Evolutionary conservation across 2,329 filamentous ascomycete species (phyloP).

Genomic region (Curvularia sp.): DNA sequence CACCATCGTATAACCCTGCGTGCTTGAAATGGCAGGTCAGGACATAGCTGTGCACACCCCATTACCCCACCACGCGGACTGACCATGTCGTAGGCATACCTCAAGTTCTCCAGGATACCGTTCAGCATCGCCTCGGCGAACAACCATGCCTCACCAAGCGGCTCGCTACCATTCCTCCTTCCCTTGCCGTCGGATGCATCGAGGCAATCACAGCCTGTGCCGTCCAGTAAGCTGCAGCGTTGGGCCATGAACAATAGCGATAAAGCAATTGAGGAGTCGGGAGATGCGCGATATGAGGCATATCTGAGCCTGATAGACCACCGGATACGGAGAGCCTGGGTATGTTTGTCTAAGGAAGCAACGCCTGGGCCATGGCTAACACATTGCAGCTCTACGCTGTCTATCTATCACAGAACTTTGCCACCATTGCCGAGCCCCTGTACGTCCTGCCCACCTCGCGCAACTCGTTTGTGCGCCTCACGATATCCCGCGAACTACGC

Average conservation of each 20-base stretch:
- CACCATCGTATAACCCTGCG: slow-evolving; percentile 85
- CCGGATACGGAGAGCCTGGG: slow-evolving; percentile 85
- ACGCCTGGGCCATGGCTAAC: not conserved
- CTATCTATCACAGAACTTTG: slow-evolving; percentile 77
- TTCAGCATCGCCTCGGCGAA: slow-evolving; percentile 75
- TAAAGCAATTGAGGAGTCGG: slow-evolving; percentile 52
- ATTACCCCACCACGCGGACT: slow-evolving; percentile 13
- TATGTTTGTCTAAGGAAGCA: slow-evolving; percentile 44
- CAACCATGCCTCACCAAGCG: slow-evolving; percentile 91
- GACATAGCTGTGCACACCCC: not conserved
- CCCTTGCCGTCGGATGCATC: slow-evolving; percentile 52
- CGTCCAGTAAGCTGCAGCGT: slow-evolving; percentile 70
- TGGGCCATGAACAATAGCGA: slow-evolving; percentile 64
- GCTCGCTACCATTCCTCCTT: slow-evolving; percentile 86
- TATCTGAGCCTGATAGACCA: slow-evolving; percentile 80
- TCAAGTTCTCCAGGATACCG: slow-evolving; percentile 75
- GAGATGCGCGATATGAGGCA: slow-evolving; percentile 69
- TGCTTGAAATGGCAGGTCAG: slow-evolving; percentile 96
- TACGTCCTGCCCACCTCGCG: slow-evolving; percentile 72
- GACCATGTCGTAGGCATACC: slow-evolving; percentile 69
- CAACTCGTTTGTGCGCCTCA: slow-evolving; percentile 66
- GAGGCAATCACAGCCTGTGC: slow-evolving; percentile 56
- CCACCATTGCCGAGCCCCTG: slow-evolving; percentile 69
- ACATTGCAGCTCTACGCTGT: slow-evolving; percentile 71
- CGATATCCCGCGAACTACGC: slow-evolving; percentile 71